Evolutionary conservation across 176 grass and related monocot species (phyloP).

Genomic region (Chloris gayana): DNA sequence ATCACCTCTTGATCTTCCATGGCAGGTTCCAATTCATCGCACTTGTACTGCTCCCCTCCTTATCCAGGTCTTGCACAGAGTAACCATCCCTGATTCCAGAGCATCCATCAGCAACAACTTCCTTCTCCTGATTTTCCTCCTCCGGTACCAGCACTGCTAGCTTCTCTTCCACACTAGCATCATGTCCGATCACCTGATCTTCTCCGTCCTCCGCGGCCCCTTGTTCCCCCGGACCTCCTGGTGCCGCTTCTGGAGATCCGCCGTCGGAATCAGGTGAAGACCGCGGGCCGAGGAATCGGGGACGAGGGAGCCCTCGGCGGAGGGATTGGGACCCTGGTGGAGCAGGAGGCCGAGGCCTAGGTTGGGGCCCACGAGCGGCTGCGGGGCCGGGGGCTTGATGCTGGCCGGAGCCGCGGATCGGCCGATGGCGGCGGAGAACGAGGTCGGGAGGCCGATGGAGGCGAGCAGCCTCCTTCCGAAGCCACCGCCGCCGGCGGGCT

Average conservation of each 20-base stretch:
- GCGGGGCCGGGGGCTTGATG: not conserved
- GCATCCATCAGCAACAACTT: not conserved
- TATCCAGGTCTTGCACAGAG: not conserved
- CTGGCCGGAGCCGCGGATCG: not conserved
- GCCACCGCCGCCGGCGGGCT: not conserved
- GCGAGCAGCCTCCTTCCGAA: conserved; percentile 44
- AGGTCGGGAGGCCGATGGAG: conserved; percentile 29
- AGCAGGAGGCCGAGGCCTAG: conserved; percentile 34
- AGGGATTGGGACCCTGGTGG: not conserved
- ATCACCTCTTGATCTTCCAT: conserved; percentile 15
- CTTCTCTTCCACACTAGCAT: not conserved
- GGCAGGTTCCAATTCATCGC: not conserved
- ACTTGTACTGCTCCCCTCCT: not conserved
- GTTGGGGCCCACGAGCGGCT: not conserved
- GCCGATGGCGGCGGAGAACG: conserved; percentile 9
- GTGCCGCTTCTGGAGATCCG: not conserved
- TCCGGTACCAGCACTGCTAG: not conserved
- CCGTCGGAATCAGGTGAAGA: not conserved
- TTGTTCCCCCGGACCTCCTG: not conserved
- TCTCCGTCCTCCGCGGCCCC: not conserved
- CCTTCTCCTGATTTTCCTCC: not conserved
- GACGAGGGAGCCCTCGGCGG: not conserved
- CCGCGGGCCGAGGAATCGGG: not conserved
- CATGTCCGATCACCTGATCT: not conserved
- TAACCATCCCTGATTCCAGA: not conserved